Evolutionary conservation across 495 filamentous ascomycete species (phyloP).

Genomic region (Daldinia caldariorum): DNA sequence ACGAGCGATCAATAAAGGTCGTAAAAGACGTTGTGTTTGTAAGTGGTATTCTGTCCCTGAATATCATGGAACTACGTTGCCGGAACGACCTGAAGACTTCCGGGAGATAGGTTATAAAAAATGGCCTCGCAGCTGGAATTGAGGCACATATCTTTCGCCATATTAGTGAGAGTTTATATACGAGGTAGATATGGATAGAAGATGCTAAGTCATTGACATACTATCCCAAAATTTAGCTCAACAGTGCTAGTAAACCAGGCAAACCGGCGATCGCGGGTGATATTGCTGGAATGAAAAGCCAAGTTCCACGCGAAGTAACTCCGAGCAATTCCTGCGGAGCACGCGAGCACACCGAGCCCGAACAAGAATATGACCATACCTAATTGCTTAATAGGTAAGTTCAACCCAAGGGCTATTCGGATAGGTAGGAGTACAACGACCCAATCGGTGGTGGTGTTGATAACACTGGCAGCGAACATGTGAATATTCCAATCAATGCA

Average conservation of each 20-base stretch:
- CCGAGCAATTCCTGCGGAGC: conserved; percentile 65
- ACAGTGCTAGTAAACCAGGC: conserved; percentile 63
- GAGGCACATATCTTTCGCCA: conserved; percentile 62
- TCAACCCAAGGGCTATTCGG: conserved; percentile 64
- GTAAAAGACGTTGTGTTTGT: conserved; percentile 27
- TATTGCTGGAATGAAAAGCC: conserved; percentile 54
- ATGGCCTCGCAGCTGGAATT: conserved; percentile 64
- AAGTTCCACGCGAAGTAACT: conserved; percentile 55
- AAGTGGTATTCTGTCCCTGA: conserved; percentile 23
- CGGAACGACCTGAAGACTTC: conserved; percentile 20
- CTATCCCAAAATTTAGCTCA: conserved; percentile 69
- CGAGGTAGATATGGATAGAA: background rate
- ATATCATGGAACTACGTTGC: conserved; percentile 11
- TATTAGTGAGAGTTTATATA: conserved; percentile 10
- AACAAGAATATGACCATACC: conserved; percentile 68
- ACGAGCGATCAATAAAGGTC: conserved; percentile 37
- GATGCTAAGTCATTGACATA: conserved; percentile 48
- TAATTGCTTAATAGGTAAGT: conserved; percentile 64
- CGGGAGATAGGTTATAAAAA: conserved; percentile 48
- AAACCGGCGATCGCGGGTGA: conserved; percentile 63
- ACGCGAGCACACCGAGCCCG: conserved; percentile 65
- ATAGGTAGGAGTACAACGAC: conserved; percentile 67
- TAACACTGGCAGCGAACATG: conserved; percentile 63
- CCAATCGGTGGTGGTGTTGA: conserved; percentile 70
- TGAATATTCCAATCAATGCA: conserved; percentile 63